phyloP scores from a whole-genome alignment of 306 rosid genomes.

The Inga leiocalycina region DNA sequence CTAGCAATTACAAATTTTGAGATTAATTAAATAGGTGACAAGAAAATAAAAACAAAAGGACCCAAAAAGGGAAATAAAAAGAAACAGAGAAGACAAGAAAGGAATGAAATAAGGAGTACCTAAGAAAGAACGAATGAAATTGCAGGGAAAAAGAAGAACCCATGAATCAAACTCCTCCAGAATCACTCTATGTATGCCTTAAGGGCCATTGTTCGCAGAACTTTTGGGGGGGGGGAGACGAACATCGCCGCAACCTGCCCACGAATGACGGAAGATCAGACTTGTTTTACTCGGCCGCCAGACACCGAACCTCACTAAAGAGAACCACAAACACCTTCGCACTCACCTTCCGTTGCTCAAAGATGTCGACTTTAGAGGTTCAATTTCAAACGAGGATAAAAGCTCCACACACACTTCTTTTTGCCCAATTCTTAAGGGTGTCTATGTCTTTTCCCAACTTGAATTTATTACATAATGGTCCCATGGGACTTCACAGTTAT shows the following conservation, averaged over 20 bases:
- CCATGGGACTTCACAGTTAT: too few species aligned
- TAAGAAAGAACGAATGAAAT: conserved; percentile 49
- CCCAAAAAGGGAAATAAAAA: neutral
- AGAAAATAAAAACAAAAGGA: neutral
- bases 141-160: conserved; percentile 54
- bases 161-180: conserved; percentile 40
- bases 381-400: too few species aligned
- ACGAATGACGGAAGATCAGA: neutral
- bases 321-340: too few species aligned
- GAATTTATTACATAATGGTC: too few species aligned
- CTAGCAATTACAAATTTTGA: conserved; percentile 32
- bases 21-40: neutral
- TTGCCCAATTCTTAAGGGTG: too few species aligned
- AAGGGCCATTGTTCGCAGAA: conserved; percentile 22
- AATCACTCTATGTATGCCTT: neutral
- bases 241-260: neutral
- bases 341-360: too few species aligned
- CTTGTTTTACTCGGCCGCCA: too few species aligned
- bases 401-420: too few species aligned
- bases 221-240: conserved; percentile 23
- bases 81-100: conserved; percentile 32
- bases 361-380: too few species aligned
- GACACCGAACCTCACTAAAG: too few species aligned
- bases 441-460: too few species aligned
- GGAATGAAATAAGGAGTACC: conserved; percentile 62